Percentiles rank a stretch among this genome's conserved stretches.
Conservation (phyloP, 257 asterid species). For the Solanum etuberosum region DNA sequence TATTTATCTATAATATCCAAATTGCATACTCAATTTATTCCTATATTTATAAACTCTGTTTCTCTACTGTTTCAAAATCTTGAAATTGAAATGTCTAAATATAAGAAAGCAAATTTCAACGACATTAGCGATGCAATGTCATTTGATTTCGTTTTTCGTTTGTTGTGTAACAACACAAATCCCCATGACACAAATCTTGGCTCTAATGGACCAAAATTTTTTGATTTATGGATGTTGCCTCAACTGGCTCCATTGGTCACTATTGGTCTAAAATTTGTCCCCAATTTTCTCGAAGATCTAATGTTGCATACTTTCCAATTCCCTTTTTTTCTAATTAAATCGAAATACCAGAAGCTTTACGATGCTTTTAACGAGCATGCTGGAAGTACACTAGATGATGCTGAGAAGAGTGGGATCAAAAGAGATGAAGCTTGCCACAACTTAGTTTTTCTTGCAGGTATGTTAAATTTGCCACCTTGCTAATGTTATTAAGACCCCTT, state of each 20-base stretch:
- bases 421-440: constrained; percentile 80
- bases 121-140: constrained; percentile 29
- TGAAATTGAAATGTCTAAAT: constrained; percentile 28
- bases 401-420: constrained; percentile 35
- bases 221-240: constrained; percentile 48
- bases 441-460: constrained; percentile 55
- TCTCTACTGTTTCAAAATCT: constrained; percentile 29
- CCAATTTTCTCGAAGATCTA: constrained; percentile 46
- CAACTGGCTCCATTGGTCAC: constrained; percentile 54
- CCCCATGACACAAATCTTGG: constrained; percentile 32
- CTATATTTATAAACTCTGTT: constrained; percentile 26
- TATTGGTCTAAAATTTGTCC: constrained; percentile 32
- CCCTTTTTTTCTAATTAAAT: constrained; percentile 30
- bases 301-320: constrained; percentile 33
- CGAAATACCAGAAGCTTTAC: constrained; percentile 37
- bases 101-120: constrained; percentile 39
- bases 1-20: constrained; percentile 23
- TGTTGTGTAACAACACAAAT: constrained; percentile 24
- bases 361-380: constrained; percentile 28
- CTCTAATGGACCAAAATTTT: constrained; percentile 21
- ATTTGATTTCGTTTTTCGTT: constrained; percentile 58
- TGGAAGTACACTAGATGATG: constrained; percentile 27
- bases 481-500: too few relatives aligned
- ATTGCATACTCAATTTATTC: constrained; percentile 25
- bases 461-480: too few relatives aligned